phyloP scores from a whole-genome alignment of 345 rosid species.

The Chamaenerion angustifolium region DNA sequence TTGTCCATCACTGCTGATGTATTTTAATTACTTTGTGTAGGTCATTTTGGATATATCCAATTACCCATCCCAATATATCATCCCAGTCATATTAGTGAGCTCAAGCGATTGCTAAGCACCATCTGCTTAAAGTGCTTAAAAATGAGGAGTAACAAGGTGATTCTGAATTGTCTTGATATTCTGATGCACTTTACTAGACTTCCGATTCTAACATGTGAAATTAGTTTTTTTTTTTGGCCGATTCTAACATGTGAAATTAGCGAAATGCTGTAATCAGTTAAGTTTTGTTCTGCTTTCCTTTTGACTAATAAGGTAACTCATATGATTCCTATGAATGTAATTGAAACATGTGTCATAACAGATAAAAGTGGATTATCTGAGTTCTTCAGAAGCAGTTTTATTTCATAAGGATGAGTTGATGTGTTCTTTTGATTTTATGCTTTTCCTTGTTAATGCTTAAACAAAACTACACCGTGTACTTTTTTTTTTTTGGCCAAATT shows the following conservation, averaged over 20 bases:
- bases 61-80: constrained; percentile 82
- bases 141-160: constrained; percentile 62
- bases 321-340: no score
- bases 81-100: constrained; percentile 66
- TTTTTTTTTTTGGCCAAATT: no score
- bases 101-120: constrained; percentile 61
- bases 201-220: not conserved
- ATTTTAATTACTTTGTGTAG: constrained; percentile 18
- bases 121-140: constrained; percentile 82
- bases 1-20: not conserved
- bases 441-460: no score
- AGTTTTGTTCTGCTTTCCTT: no score
- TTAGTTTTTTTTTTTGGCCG: no score
- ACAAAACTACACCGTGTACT: no score
- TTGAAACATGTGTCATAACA: no score
- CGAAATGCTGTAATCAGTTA: not conserved
- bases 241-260: not conserved
- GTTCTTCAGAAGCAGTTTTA: no score
- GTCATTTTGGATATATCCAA: constrained; percentile 85
- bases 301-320: no score
- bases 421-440: no score
- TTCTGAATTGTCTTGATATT: not conserved
- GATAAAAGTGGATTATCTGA: no score
- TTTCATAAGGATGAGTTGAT: no score
- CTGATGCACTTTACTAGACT: not conserved